Base-by-base conservation (phyloP, 2,329 filamentous ascomycete genomes). In the Elsinoe arachidis region DNA sequence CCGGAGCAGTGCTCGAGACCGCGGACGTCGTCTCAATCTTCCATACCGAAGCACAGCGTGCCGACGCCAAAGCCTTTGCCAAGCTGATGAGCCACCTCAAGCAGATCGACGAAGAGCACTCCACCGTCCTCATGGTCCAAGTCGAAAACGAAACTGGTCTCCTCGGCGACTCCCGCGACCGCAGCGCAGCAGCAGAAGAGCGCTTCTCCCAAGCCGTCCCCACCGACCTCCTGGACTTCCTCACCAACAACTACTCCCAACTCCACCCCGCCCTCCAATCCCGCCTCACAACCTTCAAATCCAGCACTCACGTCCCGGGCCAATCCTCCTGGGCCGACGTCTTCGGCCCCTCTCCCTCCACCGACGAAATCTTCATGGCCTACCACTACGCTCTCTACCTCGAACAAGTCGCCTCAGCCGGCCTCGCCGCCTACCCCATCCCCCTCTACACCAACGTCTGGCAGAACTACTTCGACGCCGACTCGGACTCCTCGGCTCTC, bases 121-220 rank as follows among this genome's bases (percentile, higher is more conserved):
- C 68, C 2, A 81, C 78, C 0, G 78, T 81, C 0, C 61, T 81
- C 1, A 81, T 81, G 79, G 73, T 80, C 0, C 79, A 81, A 60
- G 78, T 82, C n/a, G 76, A 82, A 64, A 81, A 81, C 41, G 79
- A 81, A 66, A 72, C 72, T 0, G 79, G 79, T 0, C 59, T 81
- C 0, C 67, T 81, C 0, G 77, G 78, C 0, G 78, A 81, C 61
- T 80, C 74, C 6, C 70, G 78, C 19, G 79, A 80, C 61, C 68
- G 74, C 2, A 75, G 71, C 2, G 62, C 63, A 1, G 63, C 64
- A 5, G 78, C 76, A 1, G 68, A 78, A 15, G 64, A 70, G 51
- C 69, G 63, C 0, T 81, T 79, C 62, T 57, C 58, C 2, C 60
- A 68, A 23, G 59, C 69, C 4, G 69, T 76, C 9, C 73, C 74